Evolutionary conservation across 805 yeast species (phyloP).

Genomic region (Allodekkera sacchari): DNA sequence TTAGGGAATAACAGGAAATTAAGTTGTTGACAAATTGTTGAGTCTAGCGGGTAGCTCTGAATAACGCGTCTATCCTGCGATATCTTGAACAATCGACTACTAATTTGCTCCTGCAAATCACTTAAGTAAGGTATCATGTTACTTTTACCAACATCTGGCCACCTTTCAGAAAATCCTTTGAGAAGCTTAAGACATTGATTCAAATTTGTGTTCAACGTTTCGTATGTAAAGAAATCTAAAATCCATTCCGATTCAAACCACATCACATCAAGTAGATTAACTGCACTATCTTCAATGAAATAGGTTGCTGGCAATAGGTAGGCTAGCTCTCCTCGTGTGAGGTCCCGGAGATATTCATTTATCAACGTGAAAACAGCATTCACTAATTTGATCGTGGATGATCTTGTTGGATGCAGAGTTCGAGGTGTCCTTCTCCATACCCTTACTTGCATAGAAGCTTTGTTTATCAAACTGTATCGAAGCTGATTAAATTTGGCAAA

Average conservation of each 20-base stretch:
- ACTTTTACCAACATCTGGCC: conserved; percentile 8
- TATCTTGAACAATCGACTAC: no score
- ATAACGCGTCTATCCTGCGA: no score
- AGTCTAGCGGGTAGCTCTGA: no score
- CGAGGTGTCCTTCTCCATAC: conserved; percentile 9
- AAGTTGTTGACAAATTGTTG: no score
- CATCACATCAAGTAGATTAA: conserved; percentile 7
- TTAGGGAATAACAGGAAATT: no score
- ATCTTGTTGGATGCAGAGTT: conserved; percentile 4
- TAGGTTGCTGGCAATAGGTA: conserved; percentile 7
- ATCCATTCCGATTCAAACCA: conserved; percentile 11
- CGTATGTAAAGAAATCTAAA: conserved; percentile 4
- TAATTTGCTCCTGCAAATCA: no score
- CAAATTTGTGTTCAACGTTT: conserved; percentile 4
- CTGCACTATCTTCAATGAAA: conserved; percentile 6
- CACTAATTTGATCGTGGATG: conserved; percentile 3
- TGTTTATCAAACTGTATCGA: conserved; percentile 7
- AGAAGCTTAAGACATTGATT: conserved; percentile 5
- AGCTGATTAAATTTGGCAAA: conserved; percentile 9
- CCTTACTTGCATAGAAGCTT: conserved; percentile 6
- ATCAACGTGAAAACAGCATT: conserved; percentile 4
- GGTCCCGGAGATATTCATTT: conserved; percentile 8
- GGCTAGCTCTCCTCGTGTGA: conserved; percentile 5
- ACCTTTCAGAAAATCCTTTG: conserved; percentile 6
- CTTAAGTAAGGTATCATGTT: conserved; percentile 3